phyloP scores from a whole-genome alignment of 129 eudicot genomes.

The Helianthus tuberosus region DNA sequence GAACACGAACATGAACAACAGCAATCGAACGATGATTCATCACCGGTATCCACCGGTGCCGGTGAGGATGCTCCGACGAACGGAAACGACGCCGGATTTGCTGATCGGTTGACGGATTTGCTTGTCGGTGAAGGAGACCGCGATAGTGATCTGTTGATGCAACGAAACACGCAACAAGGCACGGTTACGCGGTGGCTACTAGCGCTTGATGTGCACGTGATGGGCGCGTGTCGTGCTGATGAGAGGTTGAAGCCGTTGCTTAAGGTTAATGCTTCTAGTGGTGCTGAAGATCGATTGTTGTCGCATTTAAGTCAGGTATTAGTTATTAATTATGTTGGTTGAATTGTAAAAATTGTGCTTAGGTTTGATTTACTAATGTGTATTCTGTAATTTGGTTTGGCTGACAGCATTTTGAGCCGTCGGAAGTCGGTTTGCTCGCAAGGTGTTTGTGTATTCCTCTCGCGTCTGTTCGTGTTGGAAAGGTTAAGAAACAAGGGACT shows the following conservation, averaged over 20 bases:
- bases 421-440: conserved; percentile 86
- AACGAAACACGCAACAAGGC: conserved; percentile 46
- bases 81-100: conserved; percentile 33
- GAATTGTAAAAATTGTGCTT: too few species aligned
- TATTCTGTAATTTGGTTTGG: conserved; percentile 7
- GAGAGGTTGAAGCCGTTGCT: conserved; percentile 90
- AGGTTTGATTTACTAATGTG: conserved; percentile 3
- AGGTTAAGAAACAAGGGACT: conserved; percentile 76
- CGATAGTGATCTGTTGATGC: conserved; percentile 65
- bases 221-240: conserved; percentile 97
- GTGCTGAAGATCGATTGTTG: conserved; percentile 74
- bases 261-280: conserved; percentile 58
- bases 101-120: conserved; percentile 51
- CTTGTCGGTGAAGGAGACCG: conserved; percentile 47
- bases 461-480: conserved; percentile 88
- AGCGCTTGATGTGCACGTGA: conserved; percentile 87
- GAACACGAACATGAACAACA: conserved; percentile 33
- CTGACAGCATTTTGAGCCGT: conserved; percentile 85
- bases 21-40: conserved; percentile 21
- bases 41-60: conserved; percentile 10
- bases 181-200: conserved; percentile 61
- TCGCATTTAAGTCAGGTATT: conserved; percentile 76
- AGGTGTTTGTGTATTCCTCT: conserved; percentile 92
- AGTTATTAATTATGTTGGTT: neutral
- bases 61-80: conserved; percentile 25